Base-by-base conservation (phyloP, 352 stramenopile species). In the Phytophthora tubulina region DNA sequence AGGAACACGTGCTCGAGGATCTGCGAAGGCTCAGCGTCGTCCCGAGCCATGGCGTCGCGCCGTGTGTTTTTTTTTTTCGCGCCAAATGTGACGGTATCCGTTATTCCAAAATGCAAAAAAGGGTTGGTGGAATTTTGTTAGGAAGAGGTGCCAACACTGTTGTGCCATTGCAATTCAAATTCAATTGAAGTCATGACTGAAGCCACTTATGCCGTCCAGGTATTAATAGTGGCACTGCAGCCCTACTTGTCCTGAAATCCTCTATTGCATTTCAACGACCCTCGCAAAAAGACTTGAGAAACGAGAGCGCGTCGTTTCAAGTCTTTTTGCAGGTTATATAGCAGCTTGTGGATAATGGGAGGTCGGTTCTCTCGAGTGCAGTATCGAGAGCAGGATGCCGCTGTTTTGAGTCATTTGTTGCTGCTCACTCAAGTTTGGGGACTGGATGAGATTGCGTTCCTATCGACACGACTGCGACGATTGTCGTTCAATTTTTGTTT, bases 401-500 rank as follows among this genome's bases (percentile, higher is more conserved):
- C 82, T 5, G 81, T 92, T 17, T 49, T 92, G 31, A 71, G 77
- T 31, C 76, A 88, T 42, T 89, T 92, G 67, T 60, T 88, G 52
- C 70, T 92, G 33, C 80, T 94, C 55, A 87, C 82, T 14, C 83
- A 92, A 80, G 81, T 83, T 35, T 94, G 83, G 80, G 81, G 80
- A 0, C 67, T 91, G 53, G 66, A 78, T 3, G 85, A 94, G 61
- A 79, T 94, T 15, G 72, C 71, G 30, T 67, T 86, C 60, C 75
- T 94, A 11, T 94, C 86, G 9, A 50, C 54, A 9, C 75, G 79
- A 15, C 75, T 94, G 14, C 80, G 84, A 9, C 64, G 67, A 5
- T 66, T 93, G 33, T 92, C 85, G 56, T 92, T 94, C 80, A 94
- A 92, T 54, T 93, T 93, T 51, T 92, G 84, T 38, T 76, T 94